These are phyloP conservation scores for Pythium rhizo-oryzae DNA, from an alignment of 352 stramenopile genomes.

Conservation along the genomic window DNA sequence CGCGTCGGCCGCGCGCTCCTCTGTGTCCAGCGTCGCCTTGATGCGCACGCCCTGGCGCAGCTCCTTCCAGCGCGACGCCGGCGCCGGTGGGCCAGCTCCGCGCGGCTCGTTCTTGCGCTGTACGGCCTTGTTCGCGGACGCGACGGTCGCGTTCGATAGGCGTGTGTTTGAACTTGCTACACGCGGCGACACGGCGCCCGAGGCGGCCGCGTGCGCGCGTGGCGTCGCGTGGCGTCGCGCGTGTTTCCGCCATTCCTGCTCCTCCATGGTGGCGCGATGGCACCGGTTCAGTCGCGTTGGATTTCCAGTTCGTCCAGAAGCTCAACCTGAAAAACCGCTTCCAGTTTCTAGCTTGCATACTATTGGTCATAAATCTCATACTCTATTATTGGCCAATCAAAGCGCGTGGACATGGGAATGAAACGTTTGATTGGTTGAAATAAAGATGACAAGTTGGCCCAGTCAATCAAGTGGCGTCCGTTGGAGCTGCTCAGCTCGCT, in stretches of 20 bases:
- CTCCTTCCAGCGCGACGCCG: conserved; percentile 64
- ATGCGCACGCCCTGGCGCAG: conserved; percentile 66
- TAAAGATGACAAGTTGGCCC: conserved; percentile 10
- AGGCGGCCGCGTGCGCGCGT: conserved; percentile 1
- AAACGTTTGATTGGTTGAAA: conserved; percentile 27
- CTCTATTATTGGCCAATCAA: conserved; percentile 7
- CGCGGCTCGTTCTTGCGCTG: conserved; percentile 14
- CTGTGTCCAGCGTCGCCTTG: conserved; percentile 51
- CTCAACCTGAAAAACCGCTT: conserved; percentile 8
- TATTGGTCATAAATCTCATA: conserved; percentile 17
- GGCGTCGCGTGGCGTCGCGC: conserved; percentile 23
- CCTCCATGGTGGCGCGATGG: conserved; percentile 27
- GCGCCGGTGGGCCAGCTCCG: background rate
- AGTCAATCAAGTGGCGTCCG: conserved; percentile 33
- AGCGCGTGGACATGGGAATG: background rate
- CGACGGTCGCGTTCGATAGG: conserved; percentile 9
- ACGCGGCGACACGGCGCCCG: conserved; percentile 7
- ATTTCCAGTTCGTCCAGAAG: no score
- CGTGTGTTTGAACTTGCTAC: background rate
- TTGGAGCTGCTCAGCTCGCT: conserved; percentile 22
- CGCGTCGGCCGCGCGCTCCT: conserved; percentile 26
- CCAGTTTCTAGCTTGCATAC: background rate
- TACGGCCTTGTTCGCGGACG: conserved; percentile 20
- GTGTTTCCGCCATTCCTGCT: conserved; percentile 24
- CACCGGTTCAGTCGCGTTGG: conserved; percentile 1